Percentiles rank a stretch among this genome's conserved stretches.
These are phyloP conservation scores for Claviceps spartinae DNA, from an alignment of 2,329 filamentous ascomycete genomes.

Conservation along the genomic window DNA sequence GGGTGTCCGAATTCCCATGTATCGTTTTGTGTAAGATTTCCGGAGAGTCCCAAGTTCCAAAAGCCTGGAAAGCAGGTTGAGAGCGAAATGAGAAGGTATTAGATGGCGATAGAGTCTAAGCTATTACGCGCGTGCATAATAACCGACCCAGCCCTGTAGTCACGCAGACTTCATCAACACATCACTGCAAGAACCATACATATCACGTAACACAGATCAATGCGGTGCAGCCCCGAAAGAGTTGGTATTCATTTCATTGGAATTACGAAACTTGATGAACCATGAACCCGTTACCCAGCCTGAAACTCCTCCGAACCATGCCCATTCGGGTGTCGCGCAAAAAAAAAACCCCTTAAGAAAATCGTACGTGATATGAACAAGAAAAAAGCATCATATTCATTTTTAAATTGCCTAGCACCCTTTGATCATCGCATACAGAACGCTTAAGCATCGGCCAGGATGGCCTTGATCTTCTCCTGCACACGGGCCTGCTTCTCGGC, in stretches of 20 bases:
- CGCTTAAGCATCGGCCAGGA: conserved; percentile 40
- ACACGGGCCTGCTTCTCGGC: conserved; percentile 73
- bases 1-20: no score
- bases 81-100: no score
- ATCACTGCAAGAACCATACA: neutral
- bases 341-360: neutral
- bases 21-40: no score
- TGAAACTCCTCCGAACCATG: conserved; percentile 29
- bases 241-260: conserved; percentile 25
- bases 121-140: no score
- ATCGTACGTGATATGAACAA: neutral
- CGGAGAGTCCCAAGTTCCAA: no score
- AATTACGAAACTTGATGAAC: conserved; percentile 19
- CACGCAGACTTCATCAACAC: neutral
- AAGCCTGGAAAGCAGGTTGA: no score
- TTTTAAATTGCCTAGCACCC: neutral
- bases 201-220: no score
- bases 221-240: conserved; percentile 6
- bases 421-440: neutral
- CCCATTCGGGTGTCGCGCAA: conserved; percentile 4
- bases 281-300: conserved; percentile 21
- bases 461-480: conserved; percentile 80
- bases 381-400: neutral
- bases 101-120: no score
- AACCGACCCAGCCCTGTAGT: neutral